Base-by-base conservation (phyloP, 495 filamentous ascomycete genomes). In the Xylaria cubensis region DNA sequence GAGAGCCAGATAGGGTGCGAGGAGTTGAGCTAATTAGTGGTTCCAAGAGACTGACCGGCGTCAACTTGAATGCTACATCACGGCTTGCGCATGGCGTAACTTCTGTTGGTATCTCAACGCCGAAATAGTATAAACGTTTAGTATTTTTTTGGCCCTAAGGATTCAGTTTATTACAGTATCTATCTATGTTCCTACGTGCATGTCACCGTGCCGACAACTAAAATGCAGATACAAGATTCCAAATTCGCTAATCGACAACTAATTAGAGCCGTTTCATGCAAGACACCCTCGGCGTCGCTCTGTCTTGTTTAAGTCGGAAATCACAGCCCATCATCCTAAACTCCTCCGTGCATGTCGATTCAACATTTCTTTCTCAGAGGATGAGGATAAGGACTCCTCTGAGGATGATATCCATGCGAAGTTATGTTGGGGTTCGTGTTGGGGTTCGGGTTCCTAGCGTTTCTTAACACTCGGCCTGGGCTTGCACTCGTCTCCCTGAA, bases 401-500 rank as follows among this genome's bases (percentile, higher is more conserved):
- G 41, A 44, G 41, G 10, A 44, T 15, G 41, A 44, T 44, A 15
- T 44, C 13, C 41, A 12, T 53, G 0, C 10, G 9, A 26, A 55
- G 21, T 10, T 19, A 39, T 39, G 3, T 21, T n/a, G 2, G 1
- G 36, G 36, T 9, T 61, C 32, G 21, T 39, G 3, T 21, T n/a
- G 2, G 1, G 36, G 36, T 9, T 61, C 32, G 2, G 1, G 67
- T 1, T 64, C 26, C 63, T 87, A 94, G 77, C 91, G 86, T 87
- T 93, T 94, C 83, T 91, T 89, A 19, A 87, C 86, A 72, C 85
- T 88, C 21, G 90, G 91, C 75, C 92, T 82, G 9, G 93, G 93
- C 82, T 95, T 96, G 74, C 92, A 92, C 80, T 96, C 93, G 71
- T 96, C 93, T 29, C 85, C 88, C 24, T 83, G 83, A 15, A 97